Percentiles rank a stretch among this genome's conserved stretches.
Conservation (phyloP, 2,329 filamentous ascomycete species). For the Furcasterigmium sp. region DNA sequence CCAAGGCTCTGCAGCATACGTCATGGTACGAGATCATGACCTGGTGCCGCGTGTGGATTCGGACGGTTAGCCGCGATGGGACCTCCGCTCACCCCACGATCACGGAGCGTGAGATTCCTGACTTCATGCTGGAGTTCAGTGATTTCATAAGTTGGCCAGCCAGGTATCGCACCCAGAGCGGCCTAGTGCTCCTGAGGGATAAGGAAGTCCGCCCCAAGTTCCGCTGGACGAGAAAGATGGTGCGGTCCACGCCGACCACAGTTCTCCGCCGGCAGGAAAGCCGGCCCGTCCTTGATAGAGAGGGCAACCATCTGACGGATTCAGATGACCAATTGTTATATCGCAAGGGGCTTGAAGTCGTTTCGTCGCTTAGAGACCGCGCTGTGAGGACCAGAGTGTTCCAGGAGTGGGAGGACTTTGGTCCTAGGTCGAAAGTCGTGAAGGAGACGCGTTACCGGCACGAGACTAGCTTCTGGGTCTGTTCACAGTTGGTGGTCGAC, state of each 20-base stretch:
- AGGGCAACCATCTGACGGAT: too few relatives aligned
- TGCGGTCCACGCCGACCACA: neutral
- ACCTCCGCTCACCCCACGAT: neutral
- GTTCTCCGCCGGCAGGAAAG: neutral
- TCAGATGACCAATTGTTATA: too few relatives aligned
- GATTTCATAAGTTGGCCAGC: constrained; percentile 7
- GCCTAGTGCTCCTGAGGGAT: constrained; percentile 7
- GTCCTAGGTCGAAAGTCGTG: too few relatives aligned
- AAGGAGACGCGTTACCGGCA: too few relatives aligned
- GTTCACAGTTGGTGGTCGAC: too few relatives aligned
- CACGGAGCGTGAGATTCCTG: neutral
- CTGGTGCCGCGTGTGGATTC: constrained; percentile 9
- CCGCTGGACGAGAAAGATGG: neutral
- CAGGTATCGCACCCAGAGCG: constrained; percentile 7
- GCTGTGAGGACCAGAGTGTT: too few relatives aligned
- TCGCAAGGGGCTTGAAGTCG: too few relatives aligned
- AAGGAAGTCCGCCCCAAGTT: neutral
- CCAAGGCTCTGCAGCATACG: constrained; percentile 9
- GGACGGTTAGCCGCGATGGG: neutral
- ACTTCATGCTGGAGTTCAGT: constrained; percentile 10
- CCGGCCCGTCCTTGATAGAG: too few relatives aligned
- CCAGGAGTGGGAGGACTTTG: too few relatives aligned
- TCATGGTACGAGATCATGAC: constrained; percentile 7
- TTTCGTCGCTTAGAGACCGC: too few relatives aligned
- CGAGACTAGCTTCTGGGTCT: too few relatives aligned